These are phyloP conservation scores for Corynespora cassiicola DNA, from an alignment of 2,329 filamentous ascomycete genomes.

Conservation along the genomic window DNA sequence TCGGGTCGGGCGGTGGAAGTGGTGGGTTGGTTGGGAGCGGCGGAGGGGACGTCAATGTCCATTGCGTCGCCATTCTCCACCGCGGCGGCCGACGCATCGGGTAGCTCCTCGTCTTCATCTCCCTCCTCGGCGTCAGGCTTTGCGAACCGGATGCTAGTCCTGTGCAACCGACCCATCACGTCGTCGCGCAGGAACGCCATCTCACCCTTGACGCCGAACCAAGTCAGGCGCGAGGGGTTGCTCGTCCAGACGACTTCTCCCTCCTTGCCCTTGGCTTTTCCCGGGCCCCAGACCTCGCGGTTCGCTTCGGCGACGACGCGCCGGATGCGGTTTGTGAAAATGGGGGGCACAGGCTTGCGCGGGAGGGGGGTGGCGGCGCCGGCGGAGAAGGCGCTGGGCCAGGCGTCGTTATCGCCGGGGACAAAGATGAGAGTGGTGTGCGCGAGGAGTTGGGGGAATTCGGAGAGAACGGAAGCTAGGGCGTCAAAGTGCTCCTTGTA, in stretches of 20 bases:
- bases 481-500: slow-evolving; percentile 97
- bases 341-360: slow-evolving; percentile 75
- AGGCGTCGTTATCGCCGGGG: slow-evolving; percentile 96
- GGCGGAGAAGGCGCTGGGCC: slow-evolving; percentile 83
- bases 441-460: slow-evolving; percentile 82
- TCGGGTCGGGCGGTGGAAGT: no score
- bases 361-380: slow-evolving; percentile 76
- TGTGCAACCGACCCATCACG: slow-evolving; percentile 77
- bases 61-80: slow-evolving; percentile 45
- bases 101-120: slow-evolving; percentile 31
- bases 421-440: slow-evolving; percentile 88
- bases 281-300: slow-evolving; percentile 63
- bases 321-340: slow-evolving; percentile 88
- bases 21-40: slow-evolving; percentile 15
- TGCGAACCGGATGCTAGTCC: slow-evolving; percentile 76
- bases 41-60: slow-evolving; percentile 47
- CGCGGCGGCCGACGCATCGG: slow-evolving; percentile 20
- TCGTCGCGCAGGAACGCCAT: slow-evolving; percentile 89
- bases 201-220: slow-evolving; percentile 90
- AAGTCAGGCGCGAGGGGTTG: slow-evolving; percentile 80
- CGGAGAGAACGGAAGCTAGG: slow-evolving; percentile 79
- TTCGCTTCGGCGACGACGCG: slow-evolving; percentile 82
- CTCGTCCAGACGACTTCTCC: slow-evolving; percentile 87
- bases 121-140: slow-evolving; percentile 49
- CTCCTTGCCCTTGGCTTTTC: slow-evolving; percentile 53